These are phyloP conservation scores for Aspergillus nidulans DNA, from an alignment of 495 filamentous ascomycete genomes.

Conservation along the genomic window DNA sequence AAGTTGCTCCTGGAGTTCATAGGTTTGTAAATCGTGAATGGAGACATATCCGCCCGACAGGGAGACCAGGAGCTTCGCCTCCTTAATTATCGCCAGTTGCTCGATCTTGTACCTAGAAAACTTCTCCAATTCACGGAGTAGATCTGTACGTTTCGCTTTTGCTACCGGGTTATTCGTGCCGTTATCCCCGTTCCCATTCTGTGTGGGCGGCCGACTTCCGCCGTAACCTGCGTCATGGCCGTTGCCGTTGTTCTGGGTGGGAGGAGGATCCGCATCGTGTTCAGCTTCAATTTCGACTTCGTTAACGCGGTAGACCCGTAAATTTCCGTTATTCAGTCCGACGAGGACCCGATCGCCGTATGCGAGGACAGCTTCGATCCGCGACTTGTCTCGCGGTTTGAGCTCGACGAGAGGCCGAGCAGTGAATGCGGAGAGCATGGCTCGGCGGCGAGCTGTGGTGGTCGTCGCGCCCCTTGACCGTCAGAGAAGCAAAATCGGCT, in stretches of 20 bases:
- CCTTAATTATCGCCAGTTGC: slow-evolving; percentile 91
- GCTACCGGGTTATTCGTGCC: slow-evolving; percentile 4
- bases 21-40: slow-evolving; percentile 82
- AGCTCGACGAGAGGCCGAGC: slow-evolving; percentile 96
- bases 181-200: slow-evolving; percentile 17
- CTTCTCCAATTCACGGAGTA: slow-evolving; percentile 85
- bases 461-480: slow-evolving; percentile 19
- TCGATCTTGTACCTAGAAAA: slow-evolving; percentile 87
- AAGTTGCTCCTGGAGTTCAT: slow-evolving; percentile 73
- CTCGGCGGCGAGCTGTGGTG: slow-evolving; percentile 17
- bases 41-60: slow-evolving; percentile 83
- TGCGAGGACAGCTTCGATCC: slow-evolving; percentile 89
- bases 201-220: slow-evolving; percentile 8
- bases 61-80: slow-evolving; percentile 83
- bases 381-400: slow-evolving; percentile 86
- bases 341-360: slow-evolving; percentile 90
- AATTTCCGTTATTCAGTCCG: slow-evolving; percentile 80
- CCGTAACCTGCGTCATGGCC: background rate
- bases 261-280: slow-evolving; percentile 8
- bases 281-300: slow-evolving; percentile 60
- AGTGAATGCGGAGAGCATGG: slow-evolving; percentile 97
- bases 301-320: slow-evolving; percentile 89
- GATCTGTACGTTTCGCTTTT: slow-evolving; percentile 64
- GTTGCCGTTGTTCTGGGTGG: slow-evolving; percentile 5
- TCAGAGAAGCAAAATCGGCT: slow-evolving; percentile 5